These are phyloP conservation scores for Eucalyptus tenuipes DNA, from an alignment of 345 rosid genomes.

Conservation along the genomic window DNA sequence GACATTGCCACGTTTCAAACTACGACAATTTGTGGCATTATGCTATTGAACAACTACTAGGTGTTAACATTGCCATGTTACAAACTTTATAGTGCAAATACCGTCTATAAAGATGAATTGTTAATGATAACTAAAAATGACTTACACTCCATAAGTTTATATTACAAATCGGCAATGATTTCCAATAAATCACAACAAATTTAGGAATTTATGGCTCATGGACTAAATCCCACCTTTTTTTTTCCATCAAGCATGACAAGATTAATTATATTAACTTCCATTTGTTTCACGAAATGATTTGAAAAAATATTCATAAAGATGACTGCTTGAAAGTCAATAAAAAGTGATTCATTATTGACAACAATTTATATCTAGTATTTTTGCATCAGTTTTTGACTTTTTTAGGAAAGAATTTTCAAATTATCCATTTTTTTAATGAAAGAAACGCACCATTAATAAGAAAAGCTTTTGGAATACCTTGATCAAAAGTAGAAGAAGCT, in stretches of 20 bases:
- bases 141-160: not conserved
- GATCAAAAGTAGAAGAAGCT: not conserved
- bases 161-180: fast-evolving
- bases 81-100: not conserved
- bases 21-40: no score
- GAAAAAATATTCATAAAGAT: not conserved
- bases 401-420: not conserved
- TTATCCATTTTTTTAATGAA: not conserved
- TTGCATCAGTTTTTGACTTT: not conserved
- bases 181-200: not conserved
- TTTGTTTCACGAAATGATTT: not conserved
- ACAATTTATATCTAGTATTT: not conserved
- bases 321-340: not conserved
- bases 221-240: not conserved
- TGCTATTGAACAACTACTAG: not conserved
- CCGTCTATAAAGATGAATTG: not conserved
- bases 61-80: not conserved
- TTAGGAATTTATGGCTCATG: not conserved
- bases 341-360: not conserved
- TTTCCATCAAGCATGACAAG: not conserved
- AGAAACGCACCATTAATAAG: not conserved
- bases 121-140: not conserved
- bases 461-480: not conserved
- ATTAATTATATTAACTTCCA: not conserved
- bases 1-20: not conserved